Evolutionary conservation across 2,329 filamentous ascomycete species (phyloP).

Genomic region (Fusarium sp.): DNA sequence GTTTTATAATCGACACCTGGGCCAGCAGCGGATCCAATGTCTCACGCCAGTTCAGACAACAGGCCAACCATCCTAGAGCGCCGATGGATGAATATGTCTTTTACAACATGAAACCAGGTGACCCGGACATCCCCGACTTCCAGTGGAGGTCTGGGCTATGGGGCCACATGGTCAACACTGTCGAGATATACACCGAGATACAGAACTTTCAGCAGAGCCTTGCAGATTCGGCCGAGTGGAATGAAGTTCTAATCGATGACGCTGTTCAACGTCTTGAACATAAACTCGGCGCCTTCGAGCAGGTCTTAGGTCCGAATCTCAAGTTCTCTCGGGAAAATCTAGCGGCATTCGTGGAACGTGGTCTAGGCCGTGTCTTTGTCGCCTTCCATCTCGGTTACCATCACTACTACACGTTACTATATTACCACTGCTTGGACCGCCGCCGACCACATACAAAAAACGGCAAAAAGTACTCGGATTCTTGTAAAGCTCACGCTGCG

Average conservation of each 20-base stretch:
- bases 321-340: constrained; percentile 46
- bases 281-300: constrained; percentile 42
- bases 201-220: constrained; percentile 48
- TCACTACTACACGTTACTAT: constrained; percentile 50
- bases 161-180: constrained; percentile 49
- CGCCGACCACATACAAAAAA: constrained; percentile 45
- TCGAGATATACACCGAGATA: constrained; percentile 49
- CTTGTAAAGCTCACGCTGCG: constrained; percentile 48
- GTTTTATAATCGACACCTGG: constrained; percentile 51
- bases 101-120: constrained; percentile 39
- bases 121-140: constrained; percentile 26
- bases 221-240: constrained; percentile 45
- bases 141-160: constrained; percentile 47
- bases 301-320: constrained; percentile 33
- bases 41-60: constrained; percentile 44
- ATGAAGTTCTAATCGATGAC: constrained; percentile 44
- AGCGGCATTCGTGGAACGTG: constrained; percentile 34
- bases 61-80: constrained; percentile 20
- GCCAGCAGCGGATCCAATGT: constrained; percentile 47
- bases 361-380: constrained; percentile 48
- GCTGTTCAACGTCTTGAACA: constrained; percentile 32
- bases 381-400: constrained; percentile 52
- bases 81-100: constrained; percentile 49
- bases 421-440: constrained; percentile 50
- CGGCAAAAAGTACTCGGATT: constrained; percentile 45